These are phyloP conservation scores for Amoebophrya sp. DNA, from an alignment of 169 alveolate genomes.

Conservation along the genomic window DNA sequence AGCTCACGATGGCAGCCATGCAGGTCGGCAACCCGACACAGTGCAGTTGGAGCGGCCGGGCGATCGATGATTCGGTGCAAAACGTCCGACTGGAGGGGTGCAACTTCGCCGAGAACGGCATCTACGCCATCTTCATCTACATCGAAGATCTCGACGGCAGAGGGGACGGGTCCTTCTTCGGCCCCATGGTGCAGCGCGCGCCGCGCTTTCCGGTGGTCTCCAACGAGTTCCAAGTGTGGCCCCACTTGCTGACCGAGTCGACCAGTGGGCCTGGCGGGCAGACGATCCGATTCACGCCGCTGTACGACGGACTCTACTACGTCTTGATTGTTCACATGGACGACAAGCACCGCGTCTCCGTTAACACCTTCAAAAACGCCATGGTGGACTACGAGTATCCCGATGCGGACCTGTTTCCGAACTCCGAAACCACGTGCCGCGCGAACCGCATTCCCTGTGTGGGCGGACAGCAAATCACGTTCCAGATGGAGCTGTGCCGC, in stretches of 20 bases:
- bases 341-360: neutral
- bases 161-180: neutral
- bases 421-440: neutral
- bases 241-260: neutral
- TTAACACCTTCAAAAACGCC: neutral
- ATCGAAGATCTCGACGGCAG: neutral
- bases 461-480: neutral
- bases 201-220: neutral
- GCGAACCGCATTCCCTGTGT: neutral
- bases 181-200: slow-evolving; percentile 3
- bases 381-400: neutral
- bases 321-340: neutral
- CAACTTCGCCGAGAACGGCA: slow-evolving; percentile 7
- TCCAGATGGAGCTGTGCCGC: neutral
- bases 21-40: neutral
- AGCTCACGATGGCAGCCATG: neutral
- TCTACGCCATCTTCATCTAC: slow-evolving; percentile 18
- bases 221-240: slow-evolving; percentile 1
- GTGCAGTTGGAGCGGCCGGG: neutral
- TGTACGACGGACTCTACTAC: slow-evolving; percentile 12
- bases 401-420: neutral
- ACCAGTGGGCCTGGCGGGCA: neutral
- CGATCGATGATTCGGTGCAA: neutral
- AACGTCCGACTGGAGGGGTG: neutral
- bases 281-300: neutral